Base-by-base conservation (phyloP, 345 rosid genomes). In the Dipteronia sinensis region DNA sequence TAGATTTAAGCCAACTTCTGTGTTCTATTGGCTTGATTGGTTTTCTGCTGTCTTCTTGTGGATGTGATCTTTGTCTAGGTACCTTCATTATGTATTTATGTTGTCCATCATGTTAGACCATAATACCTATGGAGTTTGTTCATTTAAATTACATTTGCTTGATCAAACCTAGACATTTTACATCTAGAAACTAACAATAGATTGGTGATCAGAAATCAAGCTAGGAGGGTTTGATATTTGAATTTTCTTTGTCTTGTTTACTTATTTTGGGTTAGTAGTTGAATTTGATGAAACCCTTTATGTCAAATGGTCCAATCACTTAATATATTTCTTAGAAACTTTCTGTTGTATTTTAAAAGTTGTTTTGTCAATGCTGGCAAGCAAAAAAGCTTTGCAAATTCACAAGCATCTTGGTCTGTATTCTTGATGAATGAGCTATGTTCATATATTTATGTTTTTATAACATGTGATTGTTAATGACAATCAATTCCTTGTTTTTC, bases 391-490 rank as follows among this genome's bases (percentile, higher is more conserved):
- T 49, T 49, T 10, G 6, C 55, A 3, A 53, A 53, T 53, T 53
- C 11, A 12, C 58, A 5, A 34, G 49, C 29, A 25, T 70, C 29
- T 55, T 55, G 29, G 46, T 31, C 46, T 31, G 7, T 34, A 23
- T 71, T 56, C 49, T 19, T 6, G 49, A 71, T 38, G 20, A 56
- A 25, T 19, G 27, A 55, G 49, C 3, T 55, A 17, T 56, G 62
- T 56, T 72, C 31, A 29, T n/a, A 16, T 59, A 49, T 49, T 8
- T 40, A 42, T 69, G 74, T 73, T 71, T 59, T 19, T 34, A 11
- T 27, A 22, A 66, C 65, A 55, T 42, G 46, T 42, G 10, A 42
- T 42, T 65, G 20, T 20, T n/a, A 47, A 34, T 55, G 11, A 34
- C 51, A 23, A 40, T 65, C 13, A 9, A 25, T 67, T 62, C 11